These are phyloP conservation scores for Citropsis articulata DNA, from an alignment of 345 rosid species.

Conservation along the genomic window DNA sequence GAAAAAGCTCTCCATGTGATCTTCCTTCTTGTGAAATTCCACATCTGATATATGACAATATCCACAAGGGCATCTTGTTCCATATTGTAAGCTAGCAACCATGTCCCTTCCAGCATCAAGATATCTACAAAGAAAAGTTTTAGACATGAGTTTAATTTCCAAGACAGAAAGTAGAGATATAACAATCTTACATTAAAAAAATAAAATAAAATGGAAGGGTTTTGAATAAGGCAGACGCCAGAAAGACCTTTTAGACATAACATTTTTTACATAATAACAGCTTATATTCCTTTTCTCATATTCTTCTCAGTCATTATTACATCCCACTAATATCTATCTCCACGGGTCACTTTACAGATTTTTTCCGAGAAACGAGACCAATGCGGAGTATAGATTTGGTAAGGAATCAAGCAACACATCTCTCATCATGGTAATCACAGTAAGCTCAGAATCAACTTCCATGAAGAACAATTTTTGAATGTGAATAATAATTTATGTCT, in stretches of 20 bases:
- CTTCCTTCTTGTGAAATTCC: constrained; percentile 79
- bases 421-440: neutral
- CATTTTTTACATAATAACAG: neutral
- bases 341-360: neutral
- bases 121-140: constrained; percentile 46
- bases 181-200: neutral
- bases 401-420: neutral
- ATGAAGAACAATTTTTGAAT: neutral
- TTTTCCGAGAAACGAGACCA: neutral
- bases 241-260: neutral
- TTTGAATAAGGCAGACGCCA: neutral
- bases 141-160: neutral
- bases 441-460: neutral
- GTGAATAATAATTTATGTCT: neutral
- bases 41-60: constrained; percentile 96
- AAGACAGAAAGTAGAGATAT: neutral
- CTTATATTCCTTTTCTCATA: neutral
- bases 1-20: constrained; percentile 99
- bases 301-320: constrained; percentile 3
- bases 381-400: neutral
- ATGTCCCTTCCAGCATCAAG: constrained; percentile 95
- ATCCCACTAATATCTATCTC: neutral
- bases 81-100: constrained; percentile 93
- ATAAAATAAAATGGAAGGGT: neutral
- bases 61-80: constrained; percentile 93